Percentiles rank a stretch among this genome's conserved stretches.
Evolutionary conservation across 805 yeast species (phyloP).

Genomic region (Ogataea nakhonphanomensis): DNA sequence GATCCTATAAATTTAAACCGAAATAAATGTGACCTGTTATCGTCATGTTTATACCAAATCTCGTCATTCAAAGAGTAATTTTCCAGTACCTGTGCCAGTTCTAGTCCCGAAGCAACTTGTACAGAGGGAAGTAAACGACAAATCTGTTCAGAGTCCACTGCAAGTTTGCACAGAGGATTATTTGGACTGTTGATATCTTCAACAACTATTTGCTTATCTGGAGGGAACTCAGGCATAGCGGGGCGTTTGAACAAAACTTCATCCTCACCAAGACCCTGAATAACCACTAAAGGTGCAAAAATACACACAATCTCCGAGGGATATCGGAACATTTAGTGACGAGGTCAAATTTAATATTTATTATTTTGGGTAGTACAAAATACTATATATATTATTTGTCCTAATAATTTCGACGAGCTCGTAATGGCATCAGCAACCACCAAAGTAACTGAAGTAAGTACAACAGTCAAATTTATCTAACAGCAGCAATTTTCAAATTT

Average conservation of each 20-base stretch:
- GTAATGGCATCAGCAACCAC: neutral
- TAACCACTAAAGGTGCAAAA: slow-evolving; percentile 37
- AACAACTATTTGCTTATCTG: slow-evolving; percentile 12
- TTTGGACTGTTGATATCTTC: neutral
- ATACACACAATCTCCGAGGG: slow-evolving; percentile 34
- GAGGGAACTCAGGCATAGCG: neutral
- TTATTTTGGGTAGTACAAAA: no score
- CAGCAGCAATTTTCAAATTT: slow-evolving; percentile 26
- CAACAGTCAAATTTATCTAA: neutral
- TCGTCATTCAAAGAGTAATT: slow-evolving; percentile 26
- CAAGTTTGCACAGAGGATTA: slow-evolving; percentile 9
- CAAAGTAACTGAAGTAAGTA: slow-evolving; percentile 7
- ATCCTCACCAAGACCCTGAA: slow-evolving; percentile 40
- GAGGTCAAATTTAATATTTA: no score
- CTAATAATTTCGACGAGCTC: neutral
- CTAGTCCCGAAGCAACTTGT: slow-evolving; percentile 29
- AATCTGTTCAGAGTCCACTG: slow-evolving; percentile 9
- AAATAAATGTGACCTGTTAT: slow-evolving; percentile 22
- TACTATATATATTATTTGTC: neutral
- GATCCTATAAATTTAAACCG: slow-evolving; percentile 33
- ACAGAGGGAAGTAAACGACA: slow-evolving; percentile 21
- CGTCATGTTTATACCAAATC: slow-evolving; percentile 19
- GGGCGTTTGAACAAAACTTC: slow-evolving; percentile 6
- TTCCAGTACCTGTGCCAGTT: slow-evolving; percentile 31
- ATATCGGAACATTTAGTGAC: slow-evolving; percentile 36